Base-by-base conservation (phyloP, 1,139 yeast genomes). In the Magnusiomyces paraingens region DNA sequence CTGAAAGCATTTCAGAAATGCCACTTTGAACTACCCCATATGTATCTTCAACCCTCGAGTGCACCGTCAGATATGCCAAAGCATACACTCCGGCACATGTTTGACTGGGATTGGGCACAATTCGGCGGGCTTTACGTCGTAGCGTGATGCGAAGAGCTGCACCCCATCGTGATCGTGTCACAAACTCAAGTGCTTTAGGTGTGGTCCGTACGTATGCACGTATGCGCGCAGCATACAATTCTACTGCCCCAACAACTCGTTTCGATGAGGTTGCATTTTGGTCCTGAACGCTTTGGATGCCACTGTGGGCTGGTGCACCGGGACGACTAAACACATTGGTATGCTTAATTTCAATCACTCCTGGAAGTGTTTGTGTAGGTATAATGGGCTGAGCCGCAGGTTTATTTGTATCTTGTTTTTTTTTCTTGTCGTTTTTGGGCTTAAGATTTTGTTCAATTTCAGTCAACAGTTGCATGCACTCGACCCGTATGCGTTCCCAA, bases 21-120 rank as follows among this genome's bases (percentile, higher is more conserved):
- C 71, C 71, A 17, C 64, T 60, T 57, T 73, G 76, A 5, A 73
- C 77, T 6, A 64, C 66, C 6, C 77, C 77, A 50, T 62, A 64
- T 3, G 61, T 57, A 55, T 73, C 77, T 51, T 73, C 77, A 5
- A 61, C 61, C 21, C 64, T 55, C 2, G 73, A 69, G 48, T 60
- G 61, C 47, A 57, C 57, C 2, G 69, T 64, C 12, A 70, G 57
- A 14, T 58, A 52, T n/a, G 66, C 55, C 20, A 70, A 56, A 0
- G 70, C 61, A 40, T 57, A 52, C 12, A 68, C 62, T 14, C 70
- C 70, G 29, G 66, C 61, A 22, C 58, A 49, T 11, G 64, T 59
- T 21, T 68, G 48, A 2, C 57, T 55, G 2, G 64, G 66, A 47
- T 64, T 65, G 3, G 73, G 68, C 4, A 69, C 55, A 8, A 58